phyloP scores from a whole-genome alignment of 1,284 basidiomycete genomes.

The Neonothopanus nambi region DNA sequence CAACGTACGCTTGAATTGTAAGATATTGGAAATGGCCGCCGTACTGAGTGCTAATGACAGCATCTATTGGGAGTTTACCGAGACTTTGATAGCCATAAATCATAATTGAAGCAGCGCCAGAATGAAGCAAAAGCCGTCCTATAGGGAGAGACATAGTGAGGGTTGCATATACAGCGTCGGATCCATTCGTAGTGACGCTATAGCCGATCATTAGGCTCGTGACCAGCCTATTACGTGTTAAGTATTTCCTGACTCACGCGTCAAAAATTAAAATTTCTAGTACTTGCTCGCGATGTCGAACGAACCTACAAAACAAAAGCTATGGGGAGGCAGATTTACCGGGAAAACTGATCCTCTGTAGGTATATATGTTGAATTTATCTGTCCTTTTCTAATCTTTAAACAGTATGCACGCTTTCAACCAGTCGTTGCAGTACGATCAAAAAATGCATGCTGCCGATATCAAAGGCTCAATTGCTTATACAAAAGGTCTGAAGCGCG shows the following conservation, averaged over 20 bases:
- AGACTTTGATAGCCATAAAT: conserved; percentile 47
- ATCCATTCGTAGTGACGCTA: too few species aligned
- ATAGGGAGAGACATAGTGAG: conserved; percentile 5
- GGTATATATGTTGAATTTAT: conserved; percentile 25
- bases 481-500: conserved; percentile 80
- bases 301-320: conserved; percentile 73
- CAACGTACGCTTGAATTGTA: conserved; percentile 72
- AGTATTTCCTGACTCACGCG: conserved; percentile 5
- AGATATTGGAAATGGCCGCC: conserved; percentile 73
- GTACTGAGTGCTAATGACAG: conserved; percentile 45
- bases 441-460: conserved; percentile 91
- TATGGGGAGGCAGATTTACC: conserved; percentile 91
- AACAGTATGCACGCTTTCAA: conserved; percentile 93
- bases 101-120: conserved; percentile 43
- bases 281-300: conserved; percentile 42
- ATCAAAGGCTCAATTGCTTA: conserved; percentile 96
- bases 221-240: too few species aligned
- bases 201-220: too few species aligned
- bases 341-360: conserved; percentile 87
- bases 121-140: conserved; percentile 37
- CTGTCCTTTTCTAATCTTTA: conserved; percentile 6
- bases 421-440: conserved; percentile 93
- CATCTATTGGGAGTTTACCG: conserved; percentile 33
- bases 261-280: neutral
- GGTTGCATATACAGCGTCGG: too few species aligned